Conservation (phyloP, 179 eudicot genomes). For the Spinacia oleracea region DNA sequence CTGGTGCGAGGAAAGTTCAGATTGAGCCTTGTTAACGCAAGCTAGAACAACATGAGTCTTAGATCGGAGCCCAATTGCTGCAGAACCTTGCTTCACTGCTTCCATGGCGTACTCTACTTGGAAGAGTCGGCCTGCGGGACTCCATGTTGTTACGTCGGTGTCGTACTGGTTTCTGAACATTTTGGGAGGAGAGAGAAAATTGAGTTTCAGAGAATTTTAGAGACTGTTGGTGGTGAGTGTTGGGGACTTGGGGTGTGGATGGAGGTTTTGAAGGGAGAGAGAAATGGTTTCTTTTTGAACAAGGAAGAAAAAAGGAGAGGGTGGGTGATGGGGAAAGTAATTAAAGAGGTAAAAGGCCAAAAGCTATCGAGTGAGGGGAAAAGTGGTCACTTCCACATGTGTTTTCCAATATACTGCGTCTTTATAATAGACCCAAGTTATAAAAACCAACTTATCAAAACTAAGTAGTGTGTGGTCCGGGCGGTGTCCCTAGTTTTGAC, state of each 20-base stretch:
- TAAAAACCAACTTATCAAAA: too few species aligned
- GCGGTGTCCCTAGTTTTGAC: too few species aligned
- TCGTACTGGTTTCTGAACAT: slow-evolving; percentile 87
- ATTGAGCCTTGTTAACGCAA: slow-evolving; percentile 80
- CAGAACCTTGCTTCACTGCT: slow-evolving; percentile 98
- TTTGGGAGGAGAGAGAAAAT: slow-evolving; percentile 1
- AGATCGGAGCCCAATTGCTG: slow-evolving; percentile 90
- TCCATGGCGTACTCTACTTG: slow-evolving; percentile 99
- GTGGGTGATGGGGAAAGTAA: not conserved
- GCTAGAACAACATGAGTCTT: slow-evolving; percentile 82
- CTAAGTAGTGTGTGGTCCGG: too few species aligned
- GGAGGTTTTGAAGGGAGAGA: slow-evolving; percentile 14
- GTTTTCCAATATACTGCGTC: too few species aligned
- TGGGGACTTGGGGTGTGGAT: not conserved
- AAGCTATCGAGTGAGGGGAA: not conserved
- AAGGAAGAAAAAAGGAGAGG: slow-evolving; percentile 10
- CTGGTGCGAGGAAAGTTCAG: slow-evolving; percentile 93
- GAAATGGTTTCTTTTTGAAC: slow-evolving; percentile 26
- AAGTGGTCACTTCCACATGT: not conserved
- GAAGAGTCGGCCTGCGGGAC: slow-evolving; percentile 86
- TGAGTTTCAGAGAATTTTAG: not conserved
- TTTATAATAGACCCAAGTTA: too few species aligned
- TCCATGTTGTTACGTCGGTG: slow-evolving; percentile 78
- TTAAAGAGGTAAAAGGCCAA: too few species aligned
- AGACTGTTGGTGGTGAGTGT: not conserved